Evolutionary conservation across 371 early-diverging fungal genomes (phyloP).

Genomic region (Conidiobolus incongruus): DNA sequence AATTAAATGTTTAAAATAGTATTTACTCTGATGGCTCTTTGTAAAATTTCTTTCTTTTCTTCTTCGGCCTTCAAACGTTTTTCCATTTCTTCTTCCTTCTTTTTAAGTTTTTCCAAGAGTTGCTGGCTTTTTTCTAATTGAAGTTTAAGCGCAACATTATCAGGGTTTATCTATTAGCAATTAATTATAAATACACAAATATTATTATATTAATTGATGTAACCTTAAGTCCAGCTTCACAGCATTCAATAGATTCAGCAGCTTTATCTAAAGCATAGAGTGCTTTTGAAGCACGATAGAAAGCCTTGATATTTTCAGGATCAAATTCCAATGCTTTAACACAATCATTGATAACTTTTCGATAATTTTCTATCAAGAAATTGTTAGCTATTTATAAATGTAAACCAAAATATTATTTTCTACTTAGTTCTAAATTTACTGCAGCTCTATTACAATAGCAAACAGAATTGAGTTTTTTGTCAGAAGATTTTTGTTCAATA

Average conservation of each 20-base stretch:
- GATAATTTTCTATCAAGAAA: slow-evolving; percentile 53
- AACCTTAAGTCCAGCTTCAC: slow-evolving; percentile 34
- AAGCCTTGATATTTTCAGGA: slow-evolving; percentile 69
- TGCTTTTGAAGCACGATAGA: slow-evolving; percentile 75
- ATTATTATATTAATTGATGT: not conserved
- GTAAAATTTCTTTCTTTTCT: slow-evolving; percentile 17
- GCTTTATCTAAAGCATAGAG: slow-evolving; percentile 47
- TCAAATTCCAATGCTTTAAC: slow-evolving; percentile 55
- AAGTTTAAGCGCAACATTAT: slow-evolving; percentile 30
- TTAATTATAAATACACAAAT: not conserved
- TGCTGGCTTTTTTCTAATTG: slow-evolving; percentile 16
- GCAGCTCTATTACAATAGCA: slow-evolving; percentile 82
- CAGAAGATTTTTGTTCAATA: slow-evolving; percentile 52
- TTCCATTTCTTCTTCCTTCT: slow-evolving; percentile 17
- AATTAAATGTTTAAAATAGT: too few relatives aligned
- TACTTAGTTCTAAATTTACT: slow-evolving; percentile 69
- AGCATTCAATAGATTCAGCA: slow-evolving; percentile 69
- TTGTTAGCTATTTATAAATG: not conserved
- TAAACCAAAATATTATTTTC: slow-evolving; percentile 3
- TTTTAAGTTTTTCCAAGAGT: slow-evolving; percentile 15
- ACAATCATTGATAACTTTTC: slow-evolving; percentile 73
- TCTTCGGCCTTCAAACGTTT: slow-evolving; percentile 17
- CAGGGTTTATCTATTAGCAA: slow-evolving; percentile 24
- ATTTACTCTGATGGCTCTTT: slow-evolving; percentile 20
- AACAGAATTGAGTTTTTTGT: slow-evolving; percentile 44